These are phyloP conservation scores for Spinacia oleracea DNA, from an alignment of 179 eudicot species.

Conservation along the genomic window DNA sequence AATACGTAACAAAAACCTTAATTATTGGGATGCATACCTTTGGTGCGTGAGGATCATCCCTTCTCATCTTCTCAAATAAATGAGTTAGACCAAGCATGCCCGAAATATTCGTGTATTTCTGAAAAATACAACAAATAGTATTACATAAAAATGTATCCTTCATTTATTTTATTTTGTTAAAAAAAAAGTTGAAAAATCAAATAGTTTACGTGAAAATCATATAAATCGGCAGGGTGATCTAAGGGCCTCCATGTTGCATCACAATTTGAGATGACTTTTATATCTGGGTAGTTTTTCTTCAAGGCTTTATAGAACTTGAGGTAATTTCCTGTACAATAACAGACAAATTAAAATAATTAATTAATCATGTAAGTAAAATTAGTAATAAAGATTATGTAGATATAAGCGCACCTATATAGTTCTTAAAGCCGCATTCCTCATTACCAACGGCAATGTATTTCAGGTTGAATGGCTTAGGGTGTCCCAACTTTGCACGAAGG, in stretches of 20 bases:
- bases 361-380: neutral
- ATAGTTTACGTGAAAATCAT: slow-evolving; percentile 53
- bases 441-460: slow-evolving; percentile 82
- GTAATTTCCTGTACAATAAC: slow-evolving; percentile 45
- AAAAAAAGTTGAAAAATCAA: neutral
- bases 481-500: slow-evolving; percentile 80
- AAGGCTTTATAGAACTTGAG: slow-evolving; percentile 57
- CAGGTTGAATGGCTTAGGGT: slow-evolving; percentile 71
- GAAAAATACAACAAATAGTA: neutral
- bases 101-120: slow-evolving; percentile 43
- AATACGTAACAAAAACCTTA: too few relatives aligned
- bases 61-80: slow-evolving; percentile 38
- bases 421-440: slow-evolving; percentile 57
- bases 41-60: slow-evolving; percentile 41
- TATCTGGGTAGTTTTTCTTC: slow-evolving; percentile 51
- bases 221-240: slow-evolving; percentile 64
- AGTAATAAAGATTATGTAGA: neutral
- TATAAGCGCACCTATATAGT: slow-evolving; percentile 55
- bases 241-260: slow-evolving; percentile 40
- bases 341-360: neutral
- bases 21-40: slow-evolving; percentile 50
- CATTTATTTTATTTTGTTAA: too few relatives aligned
- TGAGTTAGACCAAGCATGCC: slow-evolving; percentile 42
- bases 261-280: slow-evolving; percentile 63
- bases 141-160: too few relatives aligned